Evolutionary conservation across 2,329 filamentous ascomycete genomes (phyloP).

Genomic region (Penicillium sp.): DNA sequence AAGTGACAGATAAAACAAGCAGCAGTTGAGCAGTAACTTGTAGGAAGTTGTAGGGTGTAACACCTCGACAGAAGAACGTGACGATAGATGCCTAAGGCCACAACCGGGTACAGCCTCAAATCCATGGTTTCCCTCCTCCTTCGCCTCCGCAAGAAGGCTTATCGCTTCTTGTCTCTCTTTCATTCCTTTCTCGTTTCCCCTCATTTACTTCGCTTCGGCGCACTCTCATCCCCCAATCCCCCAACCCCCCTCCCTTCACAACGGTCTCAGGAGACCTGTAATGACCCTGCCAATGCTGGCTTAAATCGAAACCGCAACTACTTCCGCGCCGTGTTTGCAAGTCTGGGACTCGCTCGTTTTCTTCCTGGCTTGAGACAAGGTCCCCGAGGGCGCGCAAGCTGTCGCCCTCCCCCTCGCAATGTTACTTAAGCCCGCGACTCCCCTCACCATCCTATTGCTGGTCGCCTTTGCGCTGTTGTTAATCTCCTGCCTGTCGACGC

Average conservation of each 20-base stretch:
- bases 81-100: neutral
- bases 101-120: neutral
- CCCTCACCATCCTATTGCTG: constrained; percentile 80
- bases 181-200: constrained; percentile 3
- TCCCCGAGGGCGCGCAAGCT: neutral
- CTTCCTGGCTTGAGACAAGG: constrained; percentile 1
- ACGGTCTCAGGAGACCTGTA: constrained; percentile 12
- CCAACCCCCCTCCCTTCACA: neutral
- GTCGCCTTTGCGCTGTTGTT: constrained; percentile 81
- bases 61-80: neutral
- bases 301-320: constrained; percentile 8
- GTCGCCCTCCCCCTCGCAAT: constrained; percentile 33
- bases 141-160: constrained; percentile 4
- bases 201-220: neutral
- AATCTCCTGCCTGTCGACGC: constrained; percentile 85
- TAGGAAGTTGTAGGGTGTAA: neutral
- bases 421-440: constrained; percentile 90
- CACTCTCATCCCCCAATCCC: neutral
- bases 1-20: neutral
- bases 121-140: constrained; percentile 4
- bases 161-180: constrained; percentile 8
- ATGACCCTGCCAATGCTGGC: constrained; percentile 12
- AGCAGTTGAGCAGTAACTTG: neutral
- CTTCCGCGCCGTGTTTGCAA: constrained; percentile 1
- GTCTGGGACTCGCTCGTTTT: constrained; percentile 9